Evolutionary conservation across 306 rosid genomes (phyloP).

Genomic region (Macrotyloma uniflorum): DNA sequence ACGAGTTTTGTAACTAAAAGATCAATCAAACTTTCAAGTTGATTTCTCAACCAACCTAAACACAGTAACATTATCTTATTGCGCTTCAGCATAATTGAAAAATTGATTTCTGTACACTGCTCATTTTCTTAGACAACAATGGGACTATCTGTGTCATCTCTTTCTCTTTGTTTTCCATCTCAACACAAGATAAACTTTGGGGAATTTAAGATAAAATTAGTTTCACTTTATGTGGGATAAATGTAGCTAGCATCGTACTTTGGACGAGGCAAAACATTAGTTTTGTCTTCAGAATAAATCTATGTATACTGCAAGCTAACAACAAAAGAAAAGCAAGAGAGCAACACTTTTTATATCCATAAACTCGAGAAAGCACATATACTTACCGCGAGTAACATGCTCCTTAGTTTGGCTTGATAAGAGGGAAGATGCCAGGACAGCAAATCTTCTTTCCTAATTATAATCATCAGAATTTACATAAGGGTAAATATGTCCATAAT

Average conservation of each 20-base stretch:
- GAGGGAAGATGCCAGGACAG: constrained; percentile 83
- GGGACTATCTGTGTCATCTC: background rate
- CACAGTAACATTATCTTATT: no score
- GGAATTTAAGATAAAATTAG: background rate
- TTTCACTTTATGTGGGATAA: background rate
- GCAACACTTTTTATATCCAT: background rate
- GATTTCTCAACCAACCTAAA: no score
- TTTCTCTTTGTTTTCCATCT: constrained; percentile 14
- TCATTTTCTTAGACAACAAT: no score
- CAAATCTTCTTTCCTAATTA: constrained; percentile 84
- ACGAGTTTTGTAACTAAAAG: no score
- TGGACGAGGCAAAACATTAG: background rate
- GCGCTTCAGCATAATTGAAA: no score
- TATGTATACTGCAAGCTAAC: background rate
- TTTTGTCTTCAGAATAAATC: constrained; percentile 9
- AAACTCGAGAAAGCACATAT: constrained; percentile 22
- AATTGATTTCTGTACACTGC: no score
- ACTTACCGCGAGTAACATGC: constrained; percentile 76
- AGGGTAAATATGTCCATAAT: constrained; percentile 13
- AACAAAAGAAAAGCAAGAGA: background rate
- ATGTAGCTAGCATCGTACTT: background rate
- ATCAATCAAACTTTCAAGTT: no score
- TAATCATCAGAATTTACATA: constrained; percentile 13
- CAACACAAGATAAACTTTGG: background rate
- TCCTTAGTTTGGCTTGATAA: constrained; percentile 98